Conservation (phyloP, 495 filamentous ascomycete genomes). For the Hypoxylon perforatum region DNA sequence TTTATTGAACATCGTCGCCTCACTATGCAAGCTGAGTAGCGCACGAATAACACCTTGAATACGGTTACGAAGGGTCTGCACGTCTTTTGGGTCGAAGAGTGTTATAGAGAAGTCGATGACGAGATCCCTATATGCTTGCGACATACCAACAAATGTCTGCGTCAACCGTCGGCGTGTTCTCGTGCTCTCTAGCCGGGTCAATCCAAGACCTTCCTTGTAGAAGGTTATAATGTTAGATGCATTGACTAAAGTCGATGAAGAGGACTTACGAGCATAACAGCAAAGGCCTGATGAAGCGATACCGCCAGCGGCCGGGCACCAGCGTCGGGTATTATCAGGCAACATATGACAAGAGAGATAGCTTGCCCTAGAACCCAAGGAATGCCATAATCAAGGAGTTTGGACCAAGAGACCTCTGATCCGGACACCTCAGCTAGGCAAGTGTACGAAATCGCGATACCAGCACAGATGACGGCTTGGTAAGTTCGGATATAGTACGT, state of each 20-base stretch:
- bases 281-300: constrained; percentile 56
- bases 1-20: constrained; percentile 54
- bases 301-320: constrained; percentile 62
- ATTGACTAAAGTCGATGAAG: not conserved
- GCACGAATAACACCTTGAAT: constrained; percentile 64
- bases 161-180: constrained; percentile 53
- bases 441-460: constrained; percentile 64
- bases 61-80: constrained; percentile 59
- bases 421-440: constrained; percentile 60
- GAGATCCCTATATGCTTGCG: constrained; percentile 65
- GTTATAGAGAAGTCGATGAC: constrained; percentile 64
- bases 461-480: constrained; percentile 64
- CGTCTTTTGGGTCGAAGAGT: constrained; percentile 59
- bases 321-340: constrained; percentile 61
- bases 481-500: constrained; percentile 66
- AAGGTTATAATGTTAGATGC: constrained; percentile 24
- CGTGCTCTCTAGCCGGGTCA: constrained; percentile 53
- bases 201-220: constrained; percentile 56
- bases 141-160: constrained; percentile 64
- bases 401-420: constrained; percentile 53
- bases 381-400: constrained; percentile 63
- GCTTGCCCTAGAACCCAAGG: constrained; percentile 68
- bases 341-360: constrained; percentile 59
- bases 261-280: constrained; percentile 48
- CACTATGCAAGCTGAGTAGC: constrained; percentile 56